phyloP scores from a whole-genome alignment of 805 yeast species.

The Barnettozyma siamensis region DNA sequence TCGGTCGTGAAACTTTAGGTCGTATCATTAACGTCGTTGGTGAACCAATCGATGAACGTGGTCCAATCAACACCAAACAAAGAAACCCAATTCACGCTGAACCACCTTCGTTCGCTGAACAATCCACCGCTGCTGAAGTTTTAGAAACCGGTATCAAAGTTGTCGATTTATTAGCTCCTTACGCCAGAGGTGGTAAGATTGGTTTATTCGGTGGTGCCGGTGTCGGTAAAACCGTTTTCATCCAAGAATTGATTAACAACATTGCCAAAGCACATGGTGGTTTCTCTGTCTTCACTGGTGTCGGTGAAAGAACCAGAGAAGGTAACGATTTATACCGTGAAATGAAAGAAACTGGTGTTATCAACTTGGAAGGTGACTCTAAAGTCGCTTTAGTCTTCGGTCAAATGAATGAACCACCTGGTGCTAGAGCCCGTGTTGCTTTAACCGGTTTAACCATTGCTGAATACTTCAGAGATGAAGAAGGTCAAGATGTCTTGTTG shows the following conservation, averaged over 20 bases:
- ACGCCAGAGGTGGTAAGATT: slow-evolving; percentile 99
- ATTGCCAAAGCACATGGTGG: slow-evolving; percentile 99
- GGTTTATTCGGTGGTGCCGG: slow-evolving; percentile 99
- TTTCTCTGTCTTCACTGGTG: slow-evolving; percentile 99
- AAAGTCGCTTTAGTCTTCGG: slow-evolving; percentile 99
- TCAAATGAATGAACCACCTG: slow-evolving; percentile 99
- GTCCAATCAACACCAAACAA: slow-evolving; percentile 89
- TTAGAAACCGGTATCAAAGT: slow-evolving; percentile 99
- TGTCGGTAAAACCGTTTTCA: slow-evolving; percentile 99
- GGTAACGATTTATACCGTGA: slow-evolving; percentile 99
- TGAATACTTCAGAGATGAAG: slow-evolving; percentile 99
- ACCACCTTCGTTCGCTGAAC: slow-evolving; percentile 94
- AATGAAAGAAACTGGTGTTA: slow-evolving; percentile 99
- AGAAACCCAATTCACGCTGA: slow-evolving; percentile 99
- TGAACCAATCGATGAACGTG: slow-evolving; percentile 99
- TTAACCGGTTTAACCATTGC: slow-evolving; percentile 99
- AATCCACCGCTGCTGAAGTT: slow-evolving; percentile 96
- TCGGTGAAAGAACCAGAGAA: slow-evolving; percentile 99
- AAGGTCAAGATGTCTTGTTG: slow-evolving; percentile 99
- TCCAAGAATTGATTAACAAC: slow-evolving; percentile 99
- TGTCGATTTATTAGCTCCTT: slow-evolving; percentile 98
- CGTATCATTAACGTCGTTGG: slow-evolving; percentile 97
- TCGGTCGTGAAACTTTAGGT: slow-evolving; percentile 98
- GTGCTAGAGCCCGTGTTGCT: slow-evolving; percentile 99
- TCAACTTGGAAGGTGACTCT: slow-evolving; percentile 98